Evolutionary conservation across 2,329 filamentous ascomycete genomes (phyloP).

Genomic region (Penicillium sp.): DNA sequence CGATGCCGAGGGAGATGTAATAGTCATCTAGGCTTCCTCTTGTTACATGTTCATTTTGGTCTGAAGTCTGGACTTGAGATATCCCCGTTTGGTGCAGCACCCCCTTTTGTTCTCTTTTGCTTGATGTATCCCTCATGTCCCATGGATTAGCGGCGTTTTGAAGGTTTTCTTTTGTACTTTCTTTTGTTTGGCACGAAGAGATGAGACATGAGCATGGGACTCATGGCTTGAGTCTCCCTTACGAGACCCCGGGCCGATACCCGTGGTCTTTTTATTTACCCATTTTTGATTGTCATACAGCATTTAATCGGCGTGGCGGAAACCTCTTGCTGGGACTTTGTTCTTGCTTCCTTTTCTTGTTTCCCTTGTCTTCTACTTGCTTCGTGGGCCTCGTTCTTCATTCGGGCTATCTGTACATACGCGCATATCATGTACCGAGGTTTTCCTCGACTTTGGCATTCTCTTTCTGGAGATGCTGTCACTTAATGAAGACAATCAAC

Average conservation of each 20-base stretch:
- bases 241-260: conserved; percentile 13
- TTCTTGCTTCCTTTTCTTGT: conserved; percentile 19
- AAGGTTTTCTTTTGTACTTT: conserved; percentile 17
- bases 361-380: conserved; percentile 18
- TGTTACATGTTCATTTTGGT: conserved; percentile 31
- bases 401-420: conserved; percentile 23
- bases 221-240: conserved; percentile 27
- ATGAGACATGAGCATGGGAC: conserved; percentile 35
- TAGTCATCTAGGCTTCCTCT: conserved; percentile 48
- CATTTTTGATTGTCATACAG: conserved; percentile 25
- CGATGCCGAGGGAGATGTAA: conserved; percentile 53
- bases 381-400: not conserved
- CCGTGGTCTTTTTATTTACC: conserved; percentile 16
- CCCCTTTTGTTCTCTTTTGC: conserved; percentile 24
- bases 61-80: conserved; percentile 42
- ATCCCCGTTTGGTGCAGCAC: conserved; percentile 33
- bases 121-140: conserved; percentile 34
- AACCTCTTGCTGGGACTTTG: conserved; percentile 18
- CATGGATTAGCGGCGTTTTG: conserved; percentile 21
- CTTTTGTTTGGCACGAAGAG: conserved; percentile 32
- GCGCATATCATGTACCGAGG: conserved; percentile 10
- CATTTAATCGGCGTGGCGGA: conserved; percentile 36
- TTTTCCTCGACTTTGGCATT: not conserved
- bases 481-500: conserved; percentile 16
- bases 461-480: not conserved